Conservation (phyloP, 2,329 filamentous ascomycete species). For the Aspergillus ochraceus region DNA sequence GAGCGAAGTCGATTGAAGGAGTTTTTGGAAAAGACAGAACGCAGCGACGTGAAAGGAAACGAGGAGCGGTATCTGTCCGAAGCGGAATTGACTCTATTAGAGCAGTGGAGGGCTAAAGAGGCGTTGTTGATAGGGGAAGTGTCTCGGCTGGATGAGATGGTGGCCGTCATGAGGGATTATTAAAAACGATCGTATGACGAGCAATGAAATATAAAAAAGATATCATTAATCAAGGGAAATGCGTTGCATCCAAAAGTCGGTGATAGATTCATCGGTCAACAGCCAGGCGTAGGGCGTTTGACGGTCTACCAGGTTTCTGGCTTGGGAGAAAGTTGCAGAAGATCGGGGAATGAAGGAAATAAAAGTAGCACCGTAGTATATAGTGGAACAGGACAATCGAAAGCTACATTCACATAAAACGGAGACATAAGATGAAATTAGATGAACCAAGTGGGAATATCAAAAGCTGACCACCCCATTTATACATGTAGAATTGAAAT, state of each 20-base stretch:
- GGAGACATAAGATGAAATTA: neutral
- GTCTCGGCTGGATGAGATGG: constrained; percentile 77
- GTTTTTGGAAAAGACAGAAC: constrained; percentile 77
- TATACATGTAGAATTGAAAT: neutral
- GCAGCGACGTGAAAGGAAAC: constrained; percentile 80
- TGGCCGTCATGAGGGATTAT: constrained; percentile 79
- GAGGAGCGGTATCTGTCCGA: constrained; percentile 77
- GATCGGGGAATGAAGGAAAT: too few relatives aligned
- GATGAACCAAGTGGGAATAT: neutral
- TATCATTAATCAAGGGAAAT: neutral
- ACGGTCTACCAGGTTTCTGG: too few relatives aligned
- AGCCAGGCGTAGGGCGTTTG: too few relatives aligned
- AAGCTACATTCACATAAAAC: neutral
- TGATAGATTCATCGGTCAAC: too few relatives aligned
- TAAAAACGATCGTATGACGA: constrained; percentile 38
- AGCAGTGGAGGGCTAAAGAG: constrained; percentile 61
- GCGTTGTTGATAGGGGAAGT: constrained; percentile 77
- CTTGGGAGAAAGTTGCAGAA: too few relatives aligned
- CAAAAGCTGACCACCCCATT: neutral
- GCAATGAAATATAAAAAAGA: constrained; percentile 1
- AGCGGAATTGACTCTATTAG: constrained; percentile 69
- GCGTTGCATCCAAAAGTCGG: too few relatives aligned
- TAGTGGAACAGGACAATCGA: neutral
- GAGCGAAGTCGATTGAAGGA: constrained; percentile 71
- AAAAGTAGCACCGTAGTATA: too few relatives aligned